Base-by-base conservation (phyloP, 2,329 filamentous ascomycete genomes). In the Hymenoscyphus fraxineus region DNA sequence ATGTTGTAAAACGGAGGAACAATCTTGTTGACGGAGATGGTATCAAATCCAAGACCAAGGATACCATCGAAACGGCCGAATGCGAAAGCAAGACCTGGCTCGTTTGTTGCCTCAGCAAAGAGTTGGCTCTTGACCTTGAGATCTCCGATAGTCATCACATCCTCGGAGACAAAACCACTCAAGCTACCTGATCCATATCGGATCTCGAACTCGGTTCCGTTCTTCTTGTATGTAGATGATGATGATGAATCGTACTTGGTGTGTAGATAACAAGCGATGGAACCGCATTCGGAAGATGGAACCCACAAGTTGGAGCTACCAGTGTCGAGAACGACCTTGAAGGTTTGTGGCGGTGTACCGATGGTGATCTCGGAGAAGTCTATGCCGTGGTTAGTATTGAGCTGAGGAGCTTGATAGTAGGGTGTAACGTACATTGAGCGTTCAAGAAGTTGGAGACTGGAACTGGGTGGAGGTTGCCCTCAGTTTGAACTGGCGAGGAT, bases 281-380 rank as follows among this genome's bases (percentile, higher is more conserved):
- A 97, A 76, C 86, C 88, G 79, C 96, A 99, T 76, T 92, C 84
- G 64, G 86, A 83, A 31, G 93, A 97, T 47, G 96, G 96, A 66
- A 99, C 93, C 96, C 96, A 99, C 69, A 99, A 86, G 84, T 99
- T 99, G 78, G 95, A 98, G 85, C 93, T 97, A 74, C 95, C 95
- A 35, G 95, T 99, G 79, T 99, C 95, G 69, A 99, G 89, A 69
- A 99, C 90, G 71, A 99, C 96, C 86, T 99, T 99, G 88, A 99
- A 99, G 72, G 81, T 85, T 82, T 99, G 95, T 40, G 95, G 89
- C 70, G 95, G 95, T 59, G 89, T 94, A 70, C 95, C 95, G 77
- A 99, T 87, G 72, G 87, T 85, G 78, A 99, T 97, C 79, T 97
- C 93, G 72, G 94, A 96, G 87, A 97, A 99, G 84, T 99, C 93